Conservation (phyloP, 2,329 filamentous ascomycete species). For the Pleoardoris graminearum region DNA sequence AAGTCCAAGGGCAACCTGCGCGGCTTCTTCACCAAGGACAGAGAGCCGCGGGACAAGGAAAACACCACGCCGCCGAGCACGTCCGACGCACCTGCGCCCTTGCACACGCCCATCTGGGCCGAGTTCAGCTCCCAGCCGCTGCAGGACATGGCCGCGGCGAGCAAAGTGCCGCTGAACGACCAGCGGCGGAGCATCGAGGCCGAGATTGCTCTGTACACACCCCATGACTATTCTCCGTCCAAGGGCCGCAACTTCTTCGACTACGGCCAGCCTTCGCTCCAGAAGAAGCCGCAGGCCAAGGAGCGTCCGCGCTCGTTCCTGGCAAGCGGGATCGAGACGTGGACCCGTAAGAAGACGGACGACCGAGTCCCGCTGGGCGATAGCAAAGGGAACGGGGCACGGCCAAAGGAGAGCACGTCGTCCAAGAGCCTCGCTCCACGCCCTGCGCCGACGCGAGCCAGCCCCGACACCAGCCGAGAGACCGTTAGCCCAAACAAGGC, state of each 20-base stretch:
- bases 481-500: conserved; percentile 20
- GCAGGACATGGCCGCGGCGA: conserved; percentile 40
- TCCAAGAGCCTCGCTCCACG: conserved; percentile 25
- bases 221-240: conserved; percentile 61
- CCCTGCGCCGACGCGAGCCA: conserved; percentile 30
- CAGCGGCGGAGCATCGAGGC: conserved; percentile 53
- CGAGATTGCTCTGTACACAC: conserved; percentile 63
- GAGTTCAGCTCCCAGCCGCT: conserved; percentile 62
- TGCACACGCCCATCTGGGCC: conserved; percentile 75
- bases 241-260: conserved; percentile 66
- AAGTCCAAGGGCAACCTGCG: conserved; percentile 86
- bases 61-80: conserved; percentile 68
- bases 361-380: conserved; percentile 40
- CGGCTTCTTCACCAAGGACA: conserved; percentile 72
- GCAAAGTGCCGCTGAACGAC: conserved; percentile 51
- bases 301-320: conserved; percentile 58
- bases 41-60: conserved; percentile 73
- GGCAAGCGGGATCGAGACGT: conserved; percentile 46
- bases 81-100: conserved; percentile 45
- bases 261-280: conserved; percentile 51
- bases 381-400: conserved; percentile 39
- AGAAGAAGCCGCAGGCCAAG: conserved; percentile 36
- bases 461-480: conserved; percentile 32
- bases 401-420: conserved; percentile 30
- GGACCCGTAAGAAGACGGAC: conserved; percentile 43